phyloP scores from a whole-genome alignment of 495 filamentous ascomycete genomes.

The Podospora didyma region DNA sequence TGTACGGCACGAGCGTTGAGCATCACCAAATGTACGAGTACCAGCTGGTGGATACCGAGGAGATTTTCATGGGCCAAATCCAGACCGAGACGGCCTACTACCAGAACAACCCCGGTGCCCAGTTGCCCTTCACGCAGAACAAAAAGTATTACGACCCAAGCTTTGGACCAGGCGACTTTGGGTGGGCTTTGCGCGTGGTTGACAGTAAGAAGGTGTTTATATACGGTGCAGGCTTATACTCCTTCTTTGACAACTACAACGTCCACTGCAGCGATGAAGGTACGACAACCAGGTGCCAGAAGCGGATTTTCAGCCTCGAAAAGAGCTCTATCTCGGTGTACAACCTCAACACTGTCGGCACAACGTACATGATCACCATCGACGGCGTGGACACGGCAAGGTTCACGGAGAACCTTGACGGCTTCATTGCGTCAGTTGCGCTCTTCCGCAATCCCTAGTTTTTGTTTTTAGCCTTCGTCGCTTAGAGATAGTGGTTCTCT shows the following conservation, averaged over 20 bases:
- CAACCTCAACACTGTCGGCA: slow-evolving; percentile 50
- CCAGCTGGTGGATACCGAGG: slow-evolving; percentile 60
- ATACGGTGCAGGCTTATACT: slow-evolving; percentile 65
- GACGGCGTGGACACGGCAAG: slow-evolving; percentile 48
- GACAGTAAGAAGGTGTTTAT: slow-evolving; percentile 51
- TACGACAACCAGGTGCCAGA: slow-evolving; percentile 54
- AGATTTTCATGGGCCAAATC: slow-evolving; percentile 66
- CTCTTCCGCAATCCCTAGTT: slow-evolving; percentile 4
- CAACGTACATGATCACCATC: slow-evolving; percentile 38
- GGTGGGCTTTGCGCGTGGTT: slow-evolving; percentile 52
- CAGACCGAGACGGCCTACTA: slow-evolving; percentile 76
- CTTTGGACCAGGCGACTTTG: slow-evolving; percentile 50
- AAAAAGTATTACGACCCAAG: slow-evolving; percentile 64
- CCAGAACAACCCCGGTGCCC: slow-evolving; percentile 66
- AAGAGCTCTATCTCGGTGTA: slow-evolving; percentile 39
- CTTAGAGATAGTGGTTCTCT: no score
- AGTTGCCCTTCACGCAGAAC: slow-evolving; percentile 59
- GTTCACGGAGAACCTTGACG: slow-evolving; percentile 48
- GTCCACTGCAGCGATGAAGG: slow-evolving; percentile 35
- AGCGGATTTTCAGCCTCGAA: slow-evolving; percentile 56
- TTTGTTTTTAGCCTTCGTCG: not conserved
- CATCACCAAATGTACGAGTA: slow-evolving; percentile 78
- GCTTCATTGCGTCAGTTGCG: slow-evolving; percentile 21
- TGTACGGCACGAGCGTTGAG: slow-evolving; percentile 53
- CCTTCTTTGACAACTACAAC: slow-evolving; percentile 54